Base-by-base conservation (phyloP, 139 green algal genomes). In the Chara braunii region DNA sequence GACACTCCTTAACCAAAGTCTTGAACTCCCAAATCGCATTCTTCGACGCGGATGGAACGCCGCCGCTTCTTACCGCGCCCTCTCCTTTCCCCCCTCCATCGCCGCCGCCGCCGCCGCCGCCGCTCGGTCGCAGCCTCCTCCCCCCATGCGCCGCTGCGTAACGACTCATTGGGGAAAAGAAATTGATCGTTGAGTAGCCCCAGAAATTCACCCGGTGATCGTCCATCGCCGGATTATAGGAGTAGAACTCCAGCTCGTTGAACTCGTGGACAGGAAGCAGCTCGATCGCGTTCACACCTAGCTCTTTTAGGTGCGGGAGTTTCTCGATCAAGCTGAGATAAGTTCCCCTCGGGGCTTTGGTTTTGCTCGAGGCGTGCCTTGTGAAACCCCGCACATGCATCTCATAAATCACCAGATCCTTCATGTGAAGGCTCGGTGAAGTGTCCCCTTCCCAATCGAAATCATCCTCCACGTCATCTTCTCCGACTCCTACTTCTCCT, bases 161-260 rank as follows among this genome's bases (percentile, higher is more conserved):
- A 9, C 88, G 71, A 9, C 82, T 77, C 94, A 97, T 98, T 56
- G 93, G 94, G 0, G 88, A 79, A 75, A 96, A 95, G 80, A 87
- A 99, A 48, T 80, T 85, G n/a, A 95, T 78, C 12, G 91, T 95
- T 48, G 87, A 95, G 81, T 98, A 98, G 35, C 93, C 94, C 94
- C 94, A 99, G 74, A 93, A 96, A 80, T 99, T 99, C 81, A 78
- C 14, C 28, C 68, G 70, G 68, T 73, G 57, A 12, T 53, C 22
- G 0, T 31, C n/a, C n/a, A 53, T 78, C n/a, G 30, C 34, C 1
- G 56, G 64, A 53, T 84, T 85, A 43, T 67, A 62, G 2, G 57
- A 43, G 67, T 95, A 95, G 77, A 97, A 97, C 79, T 99, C 93
- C 0, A 99, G 78, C 80, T 99, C 94, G 65, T 99, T 98, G 78